A percentile compares a stretch with the other conserved stretches of the same genome.
Evolutionary conservation across 345 rosid genomes (phyloP).

Genomic region (Bruguiera parviflora): DNA sequence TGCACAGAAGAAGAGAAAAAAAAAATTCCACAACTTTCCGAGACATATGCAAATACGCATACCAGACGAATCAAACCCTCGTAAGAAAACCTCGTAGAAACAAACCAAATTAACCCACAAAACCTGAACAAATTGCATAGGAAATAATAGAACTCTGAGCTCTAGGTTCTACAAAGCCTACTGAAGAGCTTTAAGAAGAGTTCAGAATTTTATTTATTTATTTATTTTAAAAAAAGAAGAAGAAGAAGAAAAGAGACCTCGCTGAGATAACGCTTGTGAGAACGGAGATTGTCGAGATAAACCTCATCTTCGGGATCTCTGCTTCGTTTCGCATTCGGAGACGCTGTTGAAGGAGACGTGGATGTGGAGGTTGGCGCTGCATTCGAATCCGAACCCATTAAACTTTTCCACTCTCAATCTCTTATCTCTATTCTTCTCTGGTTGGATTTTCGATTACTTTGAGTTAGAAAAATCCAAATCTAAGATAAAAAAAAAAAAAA

Average conservation of each 20-base stretch:
- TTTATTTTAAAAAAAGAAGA: background rate
- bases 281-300: constrained; percentile 86
- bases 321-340: constrained; percentile 61
- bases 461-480: too few relatives aligned
- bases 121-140: too few relatives aligned
- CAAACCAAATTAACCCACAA: too few relatives aligned
- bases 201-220: too few relatives aligned
- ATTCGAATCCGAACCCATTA: constrained; percentile 35
- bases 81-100: background rate
- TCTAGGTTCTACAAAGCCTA: too few relatives aligned
- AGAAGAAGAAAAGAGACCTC: constrained; percentile 45
- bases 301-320: constrained; percentile 95
- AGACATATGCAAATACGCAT: background rate
- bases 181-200: background rate
- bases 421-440: too few relatives aligned
- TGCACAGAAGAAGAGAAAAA: constrained; percentile 18
- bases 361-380: constrained; percentile 34
- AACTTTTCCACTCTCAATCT: background rate
- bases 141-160: too few relatives aligned
- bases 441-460: too few relatives aligned
- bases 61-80: background rate
- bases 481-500: too few relatives aligned
- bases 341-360: constrained; percentile 35
- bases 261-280: constrained; percentile 93
- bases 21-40: background rate